Percentiles rank a stretch among this genome's conserved stretches.
These are phyloP conservation scores for Penicillium macrosclerotiorum DNA, from an alignment of 495 filamentous ascomycete species.

Conservation along the genomic window DNA sequence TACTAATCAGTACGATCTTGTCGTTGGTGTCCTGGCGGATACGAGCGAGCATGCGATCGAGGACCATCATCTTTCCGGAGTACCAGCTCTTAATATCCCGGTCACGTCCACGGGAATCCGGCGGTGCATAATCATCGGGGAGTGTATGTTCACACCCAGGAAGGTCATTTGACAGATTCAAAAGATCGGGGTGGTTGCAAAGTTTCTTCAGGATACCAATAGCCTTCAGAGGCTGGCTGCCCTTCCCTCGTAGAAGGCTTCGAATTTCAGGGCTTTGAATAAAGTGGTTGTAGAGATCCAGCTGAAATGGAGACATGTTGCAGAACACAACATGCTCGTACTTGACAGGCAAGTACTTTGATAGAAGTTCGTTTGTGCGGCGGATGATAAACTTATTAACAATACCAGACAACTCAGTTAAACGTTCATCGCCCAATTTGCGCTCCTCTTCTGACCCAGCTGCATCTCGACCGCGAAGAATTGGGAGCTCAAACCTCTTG, in stretches of 20 bases:
- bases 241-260: conserved; percentile 87
- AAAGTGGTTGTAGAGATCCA: conserved; percentile 93
- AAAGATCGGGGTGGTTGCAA: conserved; percentile 95
- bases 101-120: conserved; percentile 83
- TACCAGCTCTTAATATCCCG: conserved; percentile 95
- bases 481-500: conserved; percentile 91
- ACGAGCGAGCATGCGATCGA: conserved; percentile 96
- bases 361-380: conserved; percentile 95
- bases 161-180: conserved; percentile 79
- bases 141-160: conserved; percentile 81
- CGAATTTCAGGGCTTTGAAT: conserved; percentile 95
- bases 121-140: conserved; percentile 85
- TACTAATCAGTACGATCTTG: conserved; percentile 98
- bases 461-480: conserved; percentile 88
- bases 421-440: conserved; percentile 78
- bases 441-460: conserved; percentile 81
- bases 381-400: conserved; percentile 99
- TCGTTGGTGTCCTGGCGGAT: conserved; percentile 97
- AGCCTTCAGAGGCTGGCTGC: conserved; percentile 92
- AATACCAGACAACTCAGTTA: conserved; percentile 73
- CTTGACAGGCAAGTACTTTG: conserved; percentile 97
- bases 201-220: conserved; percentile 97
- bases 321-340: conserved; percentile 99
- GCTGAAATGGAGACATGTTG: conserved; percentile 88
- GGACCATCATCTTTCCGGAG: conserved; percentile 96